Base-by-base conservation (phyloP, 331 rosid genomes). In the Malus hybrid region DNA sequence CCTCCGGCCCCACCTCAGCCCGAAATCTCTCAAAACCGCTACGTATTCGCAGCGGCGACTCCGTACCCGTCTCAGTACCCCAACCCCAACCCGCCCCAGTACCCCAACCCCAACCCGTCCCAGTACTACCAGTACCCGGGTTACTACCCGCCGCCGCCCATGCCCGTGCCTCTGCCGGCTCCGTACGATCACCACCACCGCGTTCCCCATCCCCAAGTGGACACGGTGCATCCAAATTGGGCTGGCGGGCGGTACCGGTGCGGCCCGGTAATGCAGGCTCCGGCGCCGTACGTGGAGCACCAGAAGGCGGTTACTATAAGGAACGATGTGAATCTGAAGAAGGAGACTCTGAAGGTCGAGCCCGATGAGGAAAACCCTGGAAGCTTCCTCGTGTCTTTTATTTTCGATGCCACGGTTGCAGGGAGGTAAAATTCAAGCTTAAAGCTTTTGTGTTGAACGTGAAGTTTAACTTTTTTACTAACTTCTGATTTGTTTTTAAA, bases 251-350 rank as follows among this genome's bases (percentile, higher is more conserved):
- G 86, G 70, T 86, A 87, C 80, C 91, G 89, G 36, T 82, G 82
- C 55, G 90, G 88, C 6, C 86, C 93, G 10, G 67, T 76, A 19
- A 75, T 86, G 88, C 70, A 74, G 22, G 80, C 74, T 2, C 92
- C 76, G 44, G 32, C 86, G 31, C 93, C 97, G 1, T 86, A 84
- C 44, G 90, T 94, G 29, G 99, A 95, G 84, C 93, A 95, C 24
- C 97, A 89, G 93, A 92, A 95, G 79, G 97, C 97, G 56, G 96
- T 88, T 66, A 95, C 97, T 15, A 95, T 95, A 39, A 83, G 92
- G 62, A 95, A 92, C 60, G 99, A 90, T 83, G 90, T 95, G 42
- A 92, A 95, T 76, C 83, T 95, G 66, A 95, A 89, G 96, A 95
- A 89, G 86, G 99, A 95, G 87, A 90, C 86, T 68, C 77, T 95